phyloP scores from a whole-genome alignment of 257 asterid genomes.

The Lavandula angustifolia region DNA sequence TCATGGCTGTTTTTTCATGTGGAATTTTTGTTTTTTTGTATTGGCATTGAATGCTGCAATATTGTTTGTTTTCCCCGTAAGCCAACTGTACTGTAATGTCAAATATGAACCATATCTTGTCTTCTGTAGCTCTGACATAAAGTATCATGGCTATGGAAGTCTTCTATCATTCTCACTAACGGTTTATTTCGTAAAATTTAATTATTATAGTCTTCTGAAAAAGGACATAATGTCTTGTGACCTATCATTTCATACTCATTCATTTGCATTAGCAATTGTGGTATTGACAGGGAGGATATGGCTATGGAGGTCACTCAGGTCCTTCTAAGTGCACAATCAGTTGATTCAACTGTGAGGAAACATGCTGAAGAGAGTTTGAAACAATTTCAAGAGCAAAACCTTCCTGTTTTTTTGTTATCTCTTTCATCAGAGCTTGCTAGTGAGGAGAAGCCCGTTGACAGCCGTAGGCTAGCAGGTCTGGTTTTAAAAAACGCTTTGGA shows the following conservation, averaged over 20 bases:
- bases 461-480: slow-evolving; percentile 82
- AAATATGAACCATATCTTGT: background rate
- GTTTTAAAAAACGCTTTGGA: slow-evolving; percentile 79
- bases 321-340: slow-evolving; percentile 78
- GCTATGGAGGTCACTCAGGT: slow-evolving; percentile 86
- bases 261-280: slow-evolving; percentile 9
- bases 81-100: background rate
- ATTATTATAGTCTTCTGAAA: background rate
- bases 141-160: background rate
- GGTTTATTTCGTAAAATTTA: background rate
- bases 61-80: background rate
- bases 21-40: background rate
- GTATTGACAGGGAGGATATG: slow-evolving; percentile 47
- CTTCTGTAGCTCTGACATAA: background rate
- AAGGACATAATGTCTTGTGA: background rate
- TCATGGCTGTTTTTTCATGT: background rate
- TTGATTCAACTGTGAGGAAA: slow-evolving; percentile 68
- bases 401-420: slow-evolving; percentile 67
- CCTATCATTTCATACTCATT: background rate
- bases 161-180: background rate
- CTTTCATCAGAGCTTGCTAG: slow-evolving; percentile 74
- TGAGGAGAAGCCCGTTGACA: slow-evolving; percentile 80
- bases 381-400: slow-evolving; percentile 91
- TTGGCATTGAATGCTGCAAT: background rate
- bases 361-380: slow-evolving; percentile 73